Evolutionary conservation across 179 eudicot species (phyloP), one percentile per base, ranked within the genome.

Genomic region (Corrigiola litoralis): DNA sequence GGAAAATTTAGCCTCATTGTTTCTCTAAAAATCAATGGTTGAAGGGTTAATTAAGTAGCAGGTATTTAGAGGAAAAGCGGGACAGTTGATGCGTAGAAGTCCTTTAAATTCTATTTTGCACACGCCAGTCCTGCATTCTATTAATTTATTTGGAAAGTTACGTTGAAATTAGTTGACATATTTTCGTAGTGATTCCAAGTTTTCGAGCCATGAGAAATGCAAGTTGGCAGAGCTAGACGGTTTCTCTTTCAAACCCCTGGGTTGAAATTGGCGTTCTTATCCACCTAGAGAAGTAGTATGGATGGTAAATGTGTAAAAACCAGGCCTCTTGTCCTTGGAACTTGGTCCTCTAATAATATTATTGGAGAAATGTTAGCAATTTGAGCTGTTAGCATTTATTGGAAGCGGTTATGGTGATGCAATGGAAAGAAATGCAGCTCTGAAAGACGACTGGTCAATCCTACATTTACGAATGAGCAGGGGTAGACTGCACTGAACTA

Each of bases 111-210:
- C 6, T 47, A 18, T 23, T 74, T 74, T 63, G 59, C 46, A 58
- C 23, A 18, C 45, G 17, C 41, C 23, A 61, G 63, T 18, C 14
- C 54, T 60, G 50, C 70, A 48, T 47, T 64, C 48, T 71, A 36
- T 18, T 71, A 71, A 72, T 65, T 72, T 72, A 72, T 18, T 58
- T 51, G 21, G 17, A 12, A n/a, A n/a, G n/a, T n/a, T n/a, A n/a
- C n/a, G n/a, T n/a, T n/a, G n/a, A n/a, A n/a, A n/a, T n/a, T n/a
- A n/a, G n/a, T n/a, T n/a, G n/a, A n/a, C n/a, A n/a, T n/a, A n/a
- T n/a, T n/a, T n/a, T n/a, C n/a, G n/a, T n/a, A n/a, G n/a, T n/a
- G n/a, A n/a, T n/a, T n/a, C n/a, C n/a, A n/a, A n/a, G n/a, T n/a
- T n/a, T n/a, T n/a, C n/a, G n/a, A n/a, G n/a, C n/a, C n/a, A n/a